phyloP scores from a whole-genome alignment of 345 rosid species.

The Gynandropsis gynandra region DNA sequence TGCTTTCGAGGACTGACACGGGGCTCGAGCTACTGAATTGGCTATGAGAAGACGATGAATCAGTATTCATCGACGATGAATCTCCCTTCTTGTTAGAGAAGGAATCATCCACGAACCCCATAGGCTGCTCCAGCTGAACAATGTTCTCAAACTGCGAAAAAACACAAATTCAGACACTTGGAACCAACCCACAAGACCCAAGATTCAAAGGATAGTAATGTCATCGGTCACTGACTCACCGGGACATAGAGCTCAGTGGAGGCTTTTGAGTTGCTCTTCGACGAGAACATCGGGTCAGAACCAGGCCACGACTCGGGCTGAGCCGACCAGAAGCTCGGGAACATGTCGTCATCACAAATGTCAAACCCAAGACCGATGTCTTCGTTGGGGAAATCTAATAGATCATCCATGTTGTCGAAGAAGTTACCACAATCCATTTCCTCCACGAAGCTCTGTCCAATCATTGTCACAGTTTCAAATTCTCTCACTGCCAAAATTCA shows the following conservation, averaged over 20 bases:
- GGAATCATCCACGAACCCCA: conserved; percentile 70
- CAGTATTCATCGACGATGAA: conserved; percentile 30
- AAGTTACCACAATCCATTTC: conserved; percentile 88
- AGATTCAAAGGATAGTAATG: conserved; percentile 1
- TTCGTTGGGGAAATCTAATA: conserved; percentile 72
- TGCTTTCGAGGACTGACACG: conserved; percentile 85
- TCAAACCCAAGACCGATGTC: conserved; percentile 47
- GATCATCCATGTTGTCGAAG: conserved; percentile 91
- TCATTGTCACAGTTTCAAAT: no score
- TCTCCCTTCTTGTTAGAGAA: conserved; percentile 45
- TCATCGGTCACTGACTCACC: conserved; percentile 34
- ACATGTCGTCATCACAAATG: conserved; percentile 31
- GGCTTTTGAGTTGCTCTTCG: conserved; percentile 45
- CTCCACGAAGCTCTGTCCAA: conserved; percentile 64
- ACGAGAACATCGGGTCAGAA: conserved; percentile 59
- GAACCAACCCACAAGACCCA: background rate
- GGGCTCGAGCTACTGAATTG: conserved; percentile 75
- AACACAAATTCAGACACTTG: background rate
- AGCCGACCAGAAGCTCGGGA: conserved; percentile 63
- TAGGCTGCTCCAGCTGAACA: conserved; percentile 74
- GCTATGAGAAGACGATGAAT: conserved; percentile 35
- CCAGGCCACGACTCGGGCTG: conserved; percentile 53
- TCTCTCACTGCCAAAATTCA: conserved; percentile 25
- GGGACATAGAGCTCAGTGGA: conserved; percentile 86
- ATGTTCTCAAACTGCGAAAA: conserved; percentile 82